phyloP scores from a whole-genome alignment of 768 basidiomycete species.

The Lactarius quietus region DNA sequence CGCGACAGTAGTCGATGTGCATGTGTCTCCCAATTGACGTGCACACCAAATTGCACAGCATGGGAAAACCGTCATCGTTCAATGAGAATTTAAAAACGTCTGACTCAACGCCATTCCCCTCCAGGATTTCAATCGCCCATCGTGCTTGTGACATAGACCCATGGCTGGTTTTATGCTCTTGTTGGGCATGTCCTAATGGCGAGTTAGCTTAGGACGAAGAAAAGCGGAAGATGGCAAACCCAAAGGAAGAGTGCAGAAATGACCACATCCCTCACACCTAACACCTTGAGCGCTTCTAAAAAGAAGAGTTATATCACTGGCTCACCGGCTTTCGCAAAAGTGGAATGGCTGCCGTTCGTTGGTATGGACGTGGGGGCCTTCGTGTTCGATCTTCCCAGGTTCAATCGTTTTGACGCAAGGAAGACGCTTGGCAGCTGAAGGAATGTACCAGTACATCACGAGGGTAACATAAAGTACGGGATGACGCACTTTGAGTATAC shows the following conservation, averaged over 20 bases:
- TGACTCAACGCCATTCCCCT: conserved; percentile 48
- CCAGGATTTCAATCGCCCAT: conserved; percentile 55
- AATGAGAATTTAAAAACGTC: conserved; percentile 53
- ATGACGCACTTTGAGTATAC: conserved; percentile 53
- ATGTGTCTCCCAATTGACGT: conserved; percentile 52
- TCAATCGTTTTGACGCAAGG: conserved; percentile 48
- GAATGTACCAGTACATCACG: not conserved
- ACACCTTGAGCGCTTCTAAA: not conserved
- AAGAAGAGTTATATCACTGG: too few relatives aligned
- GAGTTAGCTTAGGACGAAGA: not conserved
- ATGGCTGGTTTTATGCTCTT: conserved; percentile 59
- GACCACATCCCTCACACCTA: conserved; percentile 55
- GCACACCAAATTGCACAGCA: conserved; percentile 63
- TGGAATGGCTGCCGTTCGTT: conserved; percentile 45
- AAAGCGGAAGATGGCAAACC: conserved; percentile 34
- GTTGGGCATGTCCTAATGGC: conserved; percentile 51
- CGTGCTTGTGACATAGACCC: conserved; percentile 58
- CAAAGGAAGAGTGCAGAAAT: conserved; percentile 54
- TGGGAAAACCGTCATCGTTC: conserved; percentile 55
- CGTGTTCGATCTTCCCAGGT: conserved; percentile 40
- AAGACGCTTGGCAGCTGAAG: conserved; percentile 48
- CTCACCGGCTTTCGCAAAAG: conserved; percentile 50
- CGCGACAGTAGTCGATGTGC: conserved; percentile 56
- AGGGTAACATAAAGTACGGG: too few relatives aligned
- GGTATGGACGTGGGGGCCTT: conserved; percentile 49